These are phyloP conservation scores for Teunomyces gatunensis DNA, from an alignment of 805 yeast genomes.

Conservation along the genomic window DNA sequence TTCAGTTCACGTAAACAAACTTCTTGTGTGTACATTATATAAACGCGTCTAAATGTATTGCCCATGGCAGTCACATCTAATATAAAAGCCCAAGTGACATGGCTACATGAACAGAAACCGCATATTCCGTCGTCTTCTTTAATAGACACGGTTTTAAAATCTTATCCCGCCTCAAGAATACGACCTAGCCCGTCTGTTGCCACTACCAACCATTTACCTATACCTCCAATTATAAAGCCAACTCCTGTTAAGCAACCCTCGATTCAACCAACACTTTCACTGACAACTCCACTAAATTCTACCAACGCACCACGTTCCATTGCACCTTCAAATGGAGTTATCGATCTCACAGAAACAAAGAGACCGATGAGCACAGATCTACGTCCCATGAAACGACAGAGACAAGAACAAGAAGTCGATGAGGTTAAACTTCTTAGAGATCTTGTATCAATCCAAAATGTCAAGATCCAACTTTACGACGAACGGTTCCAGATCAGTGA, in stretches of 20 bases:
- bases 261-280: background rate
- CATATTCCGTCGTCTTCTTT: slow-evolving; percentile 9
- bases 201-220: background rate
- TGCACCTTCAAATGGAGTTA: background rate
- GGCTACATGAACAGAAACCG: slow-evolving; percentile 12
- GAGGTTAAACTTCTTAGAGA: slow-evolving; percentile 1
- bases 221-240: background rate
- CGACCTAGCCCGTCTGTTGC: background rate
- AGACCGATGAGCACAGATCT: background rate
- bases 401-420: background rate
- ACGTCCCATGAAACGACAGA: background rate
- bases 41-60: slow-evolving; percentile 1
- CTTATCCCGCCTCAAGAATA: slow-evolving; percentile 6
- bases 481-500: slow-evolving; percentile 31
- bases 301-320: background rate
- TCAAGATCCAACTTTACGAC: slow-evolving; percentile 6
- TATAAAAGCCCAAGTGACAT: slow-evolving; percentile 11
- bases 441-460: slow-evolving; percentile 5
- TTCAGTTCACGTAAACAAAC: background rate
- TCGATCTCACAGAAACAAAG: slow-evolving; percentile 1
- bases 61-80: slow-evolving; percentile 13
- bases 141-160: slow-evolving; percentile 6
- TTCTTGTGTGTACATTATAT: background rate
- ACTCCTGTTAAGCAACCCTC: no score
- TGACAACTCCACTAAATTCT: background rate